Percentiles rank a stretch among this genome's conserved stretches.
These are phyloP conservation scores for Zoysia pacifica DNA, from an alignment of 176 grass and related monocot species.

Conservation along the genomic window DNA sequence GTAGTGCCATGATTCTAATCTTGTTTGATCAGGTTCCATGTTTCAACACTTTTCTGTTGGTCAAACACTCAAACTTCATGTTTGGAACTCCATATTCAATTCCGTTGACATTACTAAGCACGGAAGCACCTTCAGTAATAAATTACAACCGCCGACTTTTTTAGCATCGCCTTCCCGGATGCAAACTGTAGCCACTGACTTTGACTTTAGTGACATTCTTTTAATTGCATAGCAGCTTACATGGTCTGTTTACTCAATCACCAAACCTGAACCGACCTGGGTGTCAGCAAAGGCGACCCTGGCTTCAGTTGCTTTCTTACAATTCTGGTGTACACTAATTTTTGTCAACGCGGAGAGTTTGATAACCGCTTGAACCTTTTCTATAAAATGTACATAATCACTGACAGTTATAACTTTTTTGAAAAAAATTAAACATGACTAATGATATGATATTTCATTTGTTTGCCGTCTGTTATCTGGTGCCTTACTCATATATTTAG, in stretches of 20 bases:
- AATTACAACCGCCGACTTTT: slow-evolving; percentile 14
- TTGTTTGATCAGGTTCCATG: background rate
- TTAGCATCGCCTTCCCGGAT: background rate
- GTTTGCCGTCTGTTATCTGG: too few species aligned
- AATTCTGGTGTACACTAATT: background rate
- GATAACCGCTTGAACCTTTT: too few species aligned
- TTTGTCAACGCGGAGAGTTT: background rate
- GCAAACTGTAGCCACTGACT: background rate
- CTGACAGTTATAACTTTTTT: too few species aligned
- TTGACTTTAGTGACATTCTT: slow-evolving; percentile 19
- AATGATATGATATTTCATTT: too few species aligned
- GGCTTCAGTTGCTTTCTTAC: background rate
- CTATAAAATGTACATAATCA: too few species aligned
- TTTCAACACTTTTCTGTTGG: background rate
- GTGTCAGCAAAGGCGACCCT: background rate
- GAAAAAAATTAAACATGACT: background rate
- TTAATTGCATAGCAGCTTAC: background rate
- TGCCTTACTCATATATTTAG: too few species aligned
- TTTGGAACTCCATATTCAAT: background rate
- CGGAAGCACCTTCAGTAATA: background rate
- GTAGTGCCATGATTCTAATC: background rate
- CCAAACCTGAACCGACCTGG: slow-evolving; percentile 6
- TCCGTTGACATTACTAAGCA: background rate
- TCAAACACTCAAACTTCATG: slow-evolving; percentile 1
- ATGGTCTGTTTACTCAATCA: background rate